phyloP scores from a whole-genome alignment of 2,329 filamentous ascomycete species.

The Sclerotinia trifoliorum region DNA sequence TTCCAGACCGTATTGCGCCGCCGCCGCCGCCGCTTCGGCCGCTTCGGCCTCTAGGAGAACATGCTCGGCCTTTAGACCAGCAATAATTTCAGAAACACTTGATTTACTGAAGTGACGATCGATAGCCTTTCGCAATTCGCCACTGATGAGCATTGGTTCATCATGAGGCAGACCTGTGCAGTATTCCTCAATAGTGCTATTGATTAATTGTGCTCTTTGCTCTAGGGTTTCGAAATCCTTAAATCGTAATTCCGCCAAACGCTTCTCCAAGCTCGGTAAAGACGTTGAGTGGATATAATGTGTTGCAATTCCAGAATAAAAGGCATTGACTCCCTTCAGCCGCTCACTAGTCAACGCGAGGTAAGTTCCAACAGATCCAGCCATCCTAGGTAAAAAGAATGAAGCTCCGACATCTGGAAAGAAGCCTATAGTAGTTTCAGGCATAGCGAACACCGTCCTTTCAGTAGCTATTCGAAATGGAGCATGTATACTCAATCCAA shows the following conservation, averaged over 20 bases:
- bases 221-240: constrained; percentile 66
- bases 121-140: constrained; percentile 73
- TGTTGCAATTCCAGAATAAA: constrained; percentile 89
- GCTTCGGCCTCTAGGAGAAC: constrained; percentile 35
- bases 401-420: constrained; percentile 97
- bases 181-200: constrained; percentile 89
- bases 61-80: constrained; percentile 45
- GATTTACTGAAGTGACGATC: constrained; percentile 76
- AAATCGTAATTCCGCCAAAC: constrained; percentile 87
- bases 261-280: constrained; percentile 75
- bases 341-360: constrained; percentile 87
- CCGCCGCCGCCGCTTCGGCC: background rate
- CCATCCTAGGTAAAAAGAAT: constrained; percentile 90
- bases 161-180: constrained; percentile 78
- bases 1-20: constrained; percentile 43
- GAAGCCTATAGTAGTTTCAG: constrained; percentile 96
- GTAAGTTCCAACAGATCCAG: constrained; percentile 85
- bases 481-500: constrained; percentile 90
- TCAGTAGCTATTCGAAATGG: constrained; percentile 97
- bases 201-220: constrained; percentile 69
- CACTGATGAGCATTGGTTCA: constrained; percentile 65
- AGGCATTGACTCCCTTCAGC: constrained; percentile 78
- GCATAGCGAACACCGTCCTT: constrained; percentile 95
- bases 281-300: constrained; percentile 94
- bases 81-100: constrained; percentile 67